A percentile compares a stretch with the other conserved stretches of the same genome.
Evolutionary conservation across 2,329 filamentous ascomycete genomes (phyloP).

Genomic region (Ascochyta lentis): DNA sequence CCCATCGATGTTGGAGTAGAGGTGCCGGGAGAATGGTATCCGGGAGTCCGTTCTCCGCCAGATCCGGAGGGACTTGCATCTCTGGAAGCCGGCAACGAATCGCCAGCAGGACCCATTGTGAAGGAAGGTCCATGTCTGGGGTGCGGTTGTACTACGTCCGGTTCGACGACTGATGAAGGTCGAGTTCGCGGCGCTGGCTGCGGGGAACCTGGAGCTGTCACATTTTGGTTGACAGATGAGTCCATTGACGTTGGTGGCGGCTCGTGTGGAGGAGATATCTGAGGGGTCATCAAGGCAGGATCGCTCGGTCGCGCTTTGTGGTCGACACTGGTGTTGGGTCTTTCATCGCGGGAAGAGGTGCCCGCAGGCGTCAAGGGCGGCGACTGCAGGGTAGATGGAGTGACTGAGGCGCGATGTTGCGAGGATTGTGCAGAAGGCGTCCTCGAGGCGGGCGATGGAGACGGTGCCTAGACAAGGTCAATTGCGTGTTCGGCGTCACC

Average conservation of each 20-base stretch:
- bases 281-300: conserved; percentile 62
- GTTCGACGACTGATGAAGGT: conserved; percentile 54
- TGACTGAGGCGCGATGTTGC: conserved; percentile 54
- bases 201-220: conserved; percentile 38
- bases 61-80: conserved; percentile 69
- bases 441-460: conserved; percentile 55
- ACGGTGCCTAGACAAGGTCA: conserved; percentile 53
- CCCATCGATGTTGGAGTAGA: conserved; percentile 66
- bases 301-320: conserved; percentile 48
- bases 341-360: conserved; percentile 67
- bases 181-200: conserved; percentile 44
- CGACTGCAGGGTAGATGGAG: conserved; percentile 76
- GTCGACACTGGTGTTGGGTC: conserved; percentile 42
- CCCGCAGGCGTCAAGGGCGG: conserved; percentile 88
- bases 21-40: conserved; percentile 51
- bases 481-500: conserved; percentile 19
- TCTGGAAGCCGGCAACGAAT: conserved; percentile 60
- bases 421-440: conserved; percentile 62
- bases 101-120: conserved; percentile 62
- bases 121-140: conserved; percentile 61
- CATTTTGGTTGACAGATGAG: conserved; percentile 26
- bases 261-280: conserved; percentile 62
- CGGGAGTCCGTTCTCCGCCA: conserved; percentile 57
- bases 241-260: conserved; percentile 57
- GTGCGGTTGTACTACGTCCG: conserved; percentile 53